Evolutionary conservation across 208 protist species (phyloP).

Genomic region (Leishmania major): DNA sequence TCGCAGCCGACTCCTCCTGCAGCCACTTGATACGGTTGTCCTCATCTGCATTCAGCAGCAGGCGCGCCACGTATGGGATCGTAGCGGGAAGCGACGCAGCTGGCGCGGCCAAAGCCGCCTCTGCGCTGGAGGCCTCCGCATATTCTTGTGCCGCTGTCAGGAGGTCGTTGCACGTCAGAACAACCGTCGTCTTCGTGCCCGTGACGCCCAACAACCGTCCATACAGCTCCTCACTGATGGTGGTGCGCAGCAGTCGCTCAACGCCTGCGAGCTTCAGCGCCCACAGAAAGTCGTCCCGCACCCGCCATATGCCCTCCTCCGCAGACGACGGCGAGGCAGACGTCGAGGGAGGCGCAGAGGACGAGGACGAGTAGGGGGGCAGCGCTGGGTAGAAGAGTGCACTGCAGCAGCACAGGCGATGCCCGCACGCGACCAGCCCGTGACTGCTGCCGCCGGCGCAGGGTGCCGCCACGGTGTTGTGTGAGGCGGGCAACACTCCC

Average conservation of each 20-base stretch:
- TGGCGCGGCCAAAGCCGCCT: not conserved
- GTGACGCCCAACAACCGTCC: slow-evolving; percentile 32
- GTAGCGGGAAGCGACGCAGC: not conserved
- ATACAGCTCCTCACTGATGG: slow-evolving; percentile 28
- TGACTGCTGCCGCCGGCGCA: not conserved
- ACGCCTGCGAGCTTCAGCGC: slow-evolving; percentile 57
- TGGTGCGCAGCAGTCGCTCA: slow-evolving; percentile 35
- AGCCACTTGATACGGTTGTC: slow-evolving; percentile 79
- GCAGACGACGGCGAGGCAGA: not conserved
- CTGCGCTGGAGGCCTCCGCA: not conserved
- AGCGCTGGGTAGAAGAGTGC: slow-evolving; percentile 38
- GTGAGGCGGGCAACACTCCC: slow-evolving; percentile 28
- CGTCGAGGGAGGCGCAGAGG: not conserved
- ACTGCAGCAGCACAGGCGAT: slow-evolving; percentile 28
- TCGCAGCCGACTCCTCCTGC: slow-evolving; percentile 54
- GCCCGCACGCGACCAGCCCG: slow-evolving; percentile 1
- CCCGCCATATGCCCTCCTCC: slow-evolving; percentile 33
- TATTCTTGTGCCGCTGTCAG: slow-evolving; percentile 6
- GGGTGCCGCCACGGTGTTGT: slow-evolving; percentile 2
- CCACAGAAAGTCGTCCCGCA: slow-evolving; percentile 64
- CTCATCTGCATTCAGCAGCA: slow-evolving; percentile 73
- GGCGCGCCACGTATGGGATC: slow-evolving; percentile 36
- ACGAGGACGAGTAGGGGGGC: slow-evolving; percentile 20
- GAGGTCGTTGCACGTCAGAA: slow-evolving; percentile 29
- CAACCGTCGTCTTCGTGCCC: not conserved